Evolutionary conservation across 371 early-diverging fungal species (phyloP).

Genomic region (Mortierella sp.): DNA sequence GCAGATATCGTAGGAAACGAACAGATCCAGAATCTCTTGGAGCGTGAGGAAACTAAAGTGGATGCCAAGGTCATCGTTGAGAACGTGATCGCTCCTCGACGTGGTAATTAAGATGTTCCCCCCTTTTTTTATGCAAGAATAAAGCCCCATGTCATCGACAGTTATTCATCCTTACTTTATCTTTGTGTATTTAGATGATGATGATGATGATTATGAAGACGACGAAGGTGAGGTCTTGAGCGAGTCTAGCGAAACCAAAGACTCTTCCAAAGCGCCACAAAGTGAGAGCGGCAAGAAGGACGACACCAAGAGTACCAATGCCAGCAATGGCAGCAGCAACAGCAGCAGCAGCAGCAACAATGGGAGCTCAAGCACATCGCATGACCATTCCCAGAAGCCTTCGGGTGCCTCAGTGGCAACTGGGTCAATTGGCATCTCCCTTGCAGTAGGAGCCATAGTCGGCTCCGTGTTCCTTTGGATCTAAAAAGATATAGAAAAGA

Average conservation of each 20-base stretch:
- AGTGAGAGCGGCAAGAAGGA: not conserved
- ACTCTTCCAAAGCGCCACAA: too few species aligned
- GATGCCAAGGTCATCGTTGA: not conserved
- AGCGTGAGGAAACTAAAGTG: not conserved
- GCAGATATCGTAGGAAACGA: too few species aligned
- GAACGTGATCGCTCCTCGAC: not conserved
- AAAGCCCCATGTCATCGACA: not conserved
- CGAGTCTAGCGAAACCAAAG: not conserved
- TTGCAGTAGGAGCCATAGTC: slow-evolving; percentile 6
- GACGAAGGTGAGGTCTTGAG: slow-evolving; percentile 4
- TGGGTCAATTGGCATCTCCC: not conserved
- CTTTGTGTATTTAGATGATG: slow-evolving; percentile 1
- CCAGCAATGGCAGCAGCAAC: not conserved
- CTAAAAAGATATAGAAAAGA: not conserved
- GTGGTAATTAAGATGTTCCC: not conserved
- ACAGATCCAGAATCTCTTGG: not conserved
- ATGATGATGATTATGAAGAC: slow-evolving; percentile 8
- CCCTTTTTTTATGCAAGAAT: not conserved
- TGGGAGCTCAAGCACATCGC: not conserved
- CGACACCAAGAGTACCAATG: not conserved
- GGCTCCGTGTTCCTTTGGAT: slow-evolving; percentile 7
- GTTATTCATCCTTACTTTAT: not conserved
- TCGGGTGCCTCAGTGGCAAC: not conserved
- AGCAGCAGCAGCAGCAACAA: not conserved
- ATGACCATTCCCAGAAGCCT: not conserved